Conservation (phyloP, 805 yeast species). For the Alloascoidea hylecoeti region DNA sequence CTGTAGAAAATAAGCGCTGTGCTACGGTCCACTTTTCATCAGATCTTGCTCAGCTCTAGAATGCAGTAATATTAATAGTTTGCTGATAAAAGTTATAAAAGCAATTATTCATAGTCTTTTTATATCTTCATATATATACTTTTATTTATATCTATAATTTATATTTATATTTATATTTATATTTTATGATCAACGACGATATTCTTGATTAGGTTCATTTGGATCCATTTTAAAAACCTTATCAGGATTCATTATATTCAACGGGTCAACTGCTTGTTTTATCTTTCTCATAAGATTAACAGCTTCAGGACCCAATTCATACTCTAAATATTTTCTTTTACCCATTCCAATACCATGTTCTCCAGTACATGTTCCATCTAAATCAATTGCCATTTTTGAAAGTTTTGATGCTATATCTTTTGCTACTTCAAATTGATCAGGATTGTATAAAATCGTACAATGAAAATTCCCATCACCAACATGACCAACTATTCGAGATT, state of each 20-base stretch:
- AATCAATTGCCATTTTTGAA: conserved; percentile 49
- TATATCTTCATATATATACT: no score
- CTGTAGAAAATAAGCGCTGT: no score
- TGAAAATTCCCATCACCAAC: conserved; percentile 82
- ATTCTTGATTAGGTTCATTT: no score
- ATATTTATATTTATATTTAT: no score
- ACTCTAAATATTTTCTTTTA: conserved; percentile 32
- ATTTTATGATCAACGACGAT: no score
- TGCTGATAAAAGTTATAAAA: no score
- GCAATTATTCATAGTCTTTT: no score
- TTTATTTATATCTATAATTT: no score
- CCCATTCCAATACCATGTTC: conserved; percentile 84
- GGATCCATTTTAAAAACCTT: conserved; percentile 37
- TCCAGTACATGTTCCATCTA: conserved; percentile 79
- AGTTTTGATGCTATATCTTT: conserved; percentile 39
- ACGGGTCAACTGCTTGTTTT: conserved; percentile 63
- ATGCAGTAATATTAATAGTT: no score
- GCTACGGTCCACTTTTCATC: no score
- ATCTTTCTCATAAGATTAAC: conserved; percentile 60
- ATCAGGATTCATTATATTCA: conserved; percentile 63
- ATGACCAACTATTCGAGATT: conserved; percentile 59
- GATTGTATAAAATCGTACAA: conserved; percentile 44
- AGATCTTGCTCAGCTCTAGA: no score
- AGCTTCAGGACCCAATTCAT: conserved; percentile 57
- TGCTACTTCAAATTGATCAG: conserved; percentile 29